phyloP scores from a whole-genome alignment of 345 rosid genomes.

The Moricandia moricandioides region DNA sequence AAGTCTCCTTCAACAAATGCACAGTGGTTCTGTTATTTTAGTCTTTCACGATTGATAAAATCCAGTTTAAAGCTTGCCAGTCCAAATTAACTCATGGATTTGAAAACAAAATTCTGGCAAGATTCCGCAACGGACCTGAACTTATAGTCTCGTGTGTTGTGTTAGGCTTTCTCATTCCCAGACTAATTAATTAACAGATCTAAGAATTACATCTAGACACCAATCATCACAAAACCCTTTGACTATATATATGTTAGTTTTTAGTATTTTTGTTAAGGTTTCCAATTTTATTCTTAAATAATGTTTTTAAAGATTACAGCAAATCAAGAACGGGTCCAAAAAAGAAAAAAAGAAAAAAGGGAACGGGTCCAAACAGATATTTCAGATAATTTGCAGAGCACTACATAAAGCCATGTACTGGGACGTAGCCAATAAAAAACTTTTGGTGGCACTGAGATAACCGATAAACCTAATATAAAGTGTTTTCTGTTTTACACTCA shows the following conservation, averaged over 20 bases:
- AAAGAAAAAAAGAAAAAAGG: no score
- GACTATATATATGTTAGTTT: background rate
- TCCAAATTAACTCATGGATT: background rate
- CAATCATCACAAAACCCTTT: background rate
- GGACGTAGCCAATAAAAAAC: background rate
- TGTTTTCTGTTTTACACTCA: background rate
- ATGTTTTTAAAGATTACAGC: background rate
- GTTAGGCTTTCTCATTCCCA: background rate
- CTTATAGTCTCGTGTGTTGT: background rate
- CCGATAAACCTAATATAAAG: background rate
- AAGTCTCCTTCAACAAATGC: no score
- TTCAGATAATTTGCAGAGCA: conserved; percentile 9
- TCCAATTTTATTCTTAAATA: background rate
- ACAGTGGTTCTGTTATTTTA: no score
- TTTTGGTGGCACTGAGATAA: background rate
- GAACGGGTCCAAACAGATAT: background rate
- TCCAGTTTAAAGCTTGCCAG: background rate
- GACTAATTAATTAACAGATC: background rate
- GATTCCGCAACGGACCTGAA: background rate
- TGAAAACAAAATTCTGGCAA: background rate
- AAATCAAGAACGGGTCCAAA: background rate
- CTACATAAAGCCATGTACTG: conserved; percentile 3
- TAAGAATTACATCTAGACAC: background rate
- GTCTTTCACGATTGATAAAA: background rate
- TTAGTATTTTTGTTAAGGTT: background rate